These are phyloP conservation scores for Rhizopogon vinicolor DNA, from an alignment of 768 basidiomycete species.

Conservation along the genomic window DNA sequence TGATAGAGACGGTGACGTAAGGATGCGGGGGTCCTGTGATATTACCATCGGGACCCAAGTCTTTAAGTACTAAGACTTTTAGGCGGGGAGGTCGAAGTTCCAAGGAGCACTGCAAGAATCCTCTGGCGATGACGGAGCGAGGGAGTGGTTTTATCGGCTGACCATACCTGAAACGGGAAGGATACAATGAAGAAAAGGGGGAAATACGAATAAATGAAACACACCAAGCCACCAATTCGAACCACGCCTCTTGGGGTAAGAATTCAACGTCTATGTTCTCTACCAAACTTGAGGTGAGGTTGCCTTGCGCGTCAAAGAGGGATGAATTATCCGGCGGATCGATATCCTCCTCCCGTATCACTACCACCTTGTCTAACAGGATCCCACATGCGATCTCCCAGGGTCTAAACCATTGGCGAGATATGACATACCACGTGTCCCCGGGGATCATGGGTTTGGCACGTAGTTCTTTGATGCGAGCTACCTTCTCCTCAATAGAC, in stretches of 20 bases:
- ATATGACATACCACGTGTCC: slow-evolving; percentile 77
- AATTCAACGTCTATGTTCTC: slow-evolving; percentile 74
- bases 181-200: background rate
- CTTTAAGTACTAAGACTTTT: slow-evolving; percentile 45
- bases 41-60: slow-evolving; percentile 20
- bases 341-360: slow-evolving; percentile 57
- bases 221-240: slow-evolving; percentile 57
- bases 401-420: slow-evolving; percentile 65
- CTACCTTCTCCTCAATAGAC: slow-evolving; percentile 38
- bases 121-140: slow-evolving; percentile 62
- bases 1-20: slow-evolving; percentile 45
- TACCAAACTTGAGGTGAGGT: slow-evolving; percentile 36
- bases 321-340: slow-evolving; percentile 73
- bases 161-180: slow-evolving; percentile 64
- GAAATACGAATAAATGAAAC: slow-evolving; percentile 2
- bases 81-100: slow-evolving; percentile 72
- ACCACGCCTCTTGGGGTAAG: slow-evolving; percentile 72
- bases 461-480: slow-evolving; percentile 44
- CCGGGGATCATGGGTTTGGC: slow-evolving; percentile 50
- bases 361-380: slow-evolving; percentile 54
- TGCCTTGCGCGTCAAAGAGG: slow-evolving; percentile 52
- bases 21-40: slow-evolving; percentile 25
- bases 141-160: slow-evolving; percentile 49
- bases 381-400: slow-evolving; percentile 75
- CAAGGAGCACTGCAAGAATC: slow-evolving; percentile 46